Evolutionary conservation across 306 rosid species (phyloP), one percentile per base, ranked within the genome.

Genomic region (Ammopiptanthus mongolicus): DNA sequence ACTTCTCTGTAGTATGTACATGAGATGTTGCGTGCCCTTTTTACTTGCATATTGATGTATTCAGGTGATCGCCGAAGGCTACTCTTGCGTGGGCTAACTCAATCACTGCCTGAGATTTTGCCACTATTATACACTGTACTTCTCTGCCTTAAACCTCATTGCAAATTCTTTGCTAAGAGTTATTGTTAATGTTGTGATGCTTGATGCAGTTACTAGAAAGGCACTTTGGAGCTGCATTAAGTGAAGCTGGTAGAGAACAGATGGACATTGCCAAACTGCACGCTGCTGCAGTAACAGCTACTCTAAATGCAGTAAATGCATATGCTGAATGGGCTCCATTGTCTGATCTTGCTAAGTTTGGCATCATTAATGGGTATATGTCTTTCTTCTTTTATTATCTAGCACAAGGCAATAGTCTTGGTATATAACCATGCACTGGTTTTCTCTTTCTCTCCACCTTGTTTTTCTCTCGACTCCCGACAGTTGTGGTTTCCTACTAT

Each of bases 261-360:
- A 65, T 86, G 74, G 97, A 90, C 60, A 41, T 81, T 21, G 96
- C 92, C 65, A 92, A 92, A 80, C 92, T 89, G 63, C 97, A 92
- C 76, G 97, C 90, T 65, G 90, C 96, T 13, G 64, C 97, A 22
- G 92, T 90, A 58, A 87, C 89, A 60, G 86, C 97, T 70, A 82
- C 88, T 70, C 81, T 95, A 75, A 90, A 92, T 87, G 97, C 99
- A 69, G 56, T 92, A 57, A 92, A 87, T 69, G 99, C 99, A 59
- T 95, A 95, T 87, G 94, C 97, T 69, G 99, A 95, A 78, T 95
- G 99, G 99, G 99, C 97, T 68, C 98, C 99, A 15, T 79, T 95
- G 73, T 86, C 98, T 2, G 98, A 92, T 86, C 96, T 95, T 76
- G 91, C 93, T 11, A 85, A 90, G 77, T 84, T 84, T 87, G 97